phyloP scores from a whole-genome alignment of 352 stramenopile genomes.

The Phytophthora rubi region DNA sequence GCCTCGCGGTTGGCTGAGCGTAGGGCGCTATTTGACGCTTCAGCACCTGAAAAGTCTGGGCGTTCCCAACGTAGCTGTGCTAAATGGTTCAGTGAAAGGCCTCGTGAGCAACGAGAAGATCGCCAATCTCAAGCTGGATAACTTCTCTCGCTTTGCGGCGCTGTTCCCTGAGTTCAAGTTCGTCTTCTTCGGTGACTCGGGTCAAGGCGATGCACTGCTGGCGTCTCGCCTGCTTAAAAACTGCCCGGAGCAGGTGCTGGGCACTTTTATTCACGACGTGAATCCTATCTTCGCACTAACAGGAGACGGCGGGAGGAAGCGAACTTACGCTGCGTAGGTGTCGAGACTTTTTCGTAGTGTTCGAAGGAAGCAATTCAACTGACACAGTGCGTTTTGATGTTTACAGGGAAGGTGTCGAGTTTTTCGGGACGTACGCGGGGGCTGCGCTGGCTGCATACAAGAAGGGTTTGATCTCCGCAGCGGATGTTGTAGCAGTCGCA shows the following conservation, averaged over 20 bases:
- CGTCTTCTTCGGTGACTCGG: conserved; percentile 86
- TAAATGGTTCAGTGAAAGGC: conserved; percentile 80
- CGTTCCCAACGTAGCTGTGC: conserved; percentile 75
- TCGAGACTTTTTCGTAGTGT: background rate
- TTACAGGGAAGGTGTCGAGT: conserved; percentile 70
- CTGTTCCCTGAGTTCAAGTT: conserved; percentile 89
- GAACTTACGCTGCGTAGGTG: conserved; percentile 64
- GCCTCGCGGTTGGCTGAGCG: conserved; percentile 79
- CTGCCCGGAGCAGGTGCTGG: conserved; percentile 70
- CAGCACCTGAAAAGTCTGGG: conserved; percentile 82
- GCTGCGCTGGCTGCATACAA: conserved; percentile 62
- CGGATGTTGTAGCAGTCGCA: conserved; percentile 60
- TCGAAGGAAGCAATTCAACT: background rate
- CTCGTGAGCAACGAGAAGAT: conserved; percentile 89
- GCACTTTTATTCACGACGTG: conserved; percentile 84
- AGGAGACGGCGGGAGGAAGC: conserved; percentile 70
- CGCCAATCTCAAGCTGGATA: conserved; percentile 82
- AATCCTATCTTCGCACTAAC: conserved; percentile 60
- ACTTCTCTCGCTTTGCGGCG: conserved; percentile 78
- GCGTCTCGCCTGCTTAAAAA: conserved; percentile 64
- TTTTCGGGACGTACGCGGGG: conserved; percentile 77
- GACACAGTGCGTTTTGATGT: conserved; percentile 4
- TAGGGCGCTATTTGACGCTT: conserved; percentile 80
- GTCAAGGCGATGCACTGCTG: conserved; percentile 78
- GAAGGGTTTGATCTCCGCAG: conserved; percentile 60